phyloP scores from a whole-genome alignment of 257 asterid genomes.

The Nicotiana tomentosiformis region DNA sequence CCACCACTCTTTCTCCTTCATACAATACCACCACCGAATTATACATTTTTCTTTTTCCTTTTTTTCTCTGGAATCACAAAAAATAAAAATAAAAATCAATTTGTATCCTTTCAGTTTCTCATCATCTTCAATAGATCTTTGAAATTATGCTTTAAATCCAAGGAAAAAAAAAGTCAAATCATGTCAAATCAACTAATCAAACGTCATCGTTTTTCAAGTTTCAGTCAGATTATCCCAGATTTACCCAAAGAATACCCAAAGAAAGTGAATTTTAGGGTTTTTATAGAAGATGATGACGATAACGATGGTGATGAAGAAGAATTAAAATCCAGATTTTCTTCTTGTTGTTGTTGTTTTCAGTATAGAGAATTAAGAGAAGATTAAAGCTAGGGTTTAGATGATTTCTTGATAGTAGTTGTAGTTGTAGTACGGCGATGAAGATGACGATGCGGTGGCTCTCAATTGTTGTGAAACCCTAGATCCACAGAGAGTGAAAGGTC shows the following conservation, averaged over 20 bases:
- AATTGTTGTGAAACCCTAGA: conserved; percentile 52
- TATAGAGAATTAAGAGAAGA: background rate
- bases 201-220: conserved; percentile 5
- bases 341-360: conserved; percentile 19
- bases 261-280: conserved; percentile 30
- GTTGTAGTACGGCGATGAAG: conserved; percentile 16
- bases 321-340: too few relatives aligned
- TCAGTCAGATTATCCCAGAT: conserved; percentile 24
- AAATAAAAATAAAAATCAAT: background rate
- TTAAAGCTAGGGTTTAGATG: conserved; percentile 26
- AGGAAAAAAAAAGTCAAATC: background rate
- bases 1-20: conserved; percentile 72
- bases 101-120: conserved; percentile 22
- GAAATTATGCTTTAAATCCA: background rate
- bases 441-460: conserved; percentile 21
- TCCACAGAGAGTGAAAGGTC: conserved; percentile 30
- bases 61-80: background rate
- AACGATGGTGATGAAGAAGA: conserved; percentile 19
- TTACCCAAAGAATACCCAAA: conserved; percentile 13
- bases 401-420: conserved; percentile 17
- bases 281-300: conserved; percentile 14
- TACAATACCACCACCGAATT: conserved; percentile 49
- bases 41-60: conserved; percentile 30
- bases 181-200: background rate
- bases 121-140: conserved; percentile 1